Evolutionary conservation across 148 eudicot species (phyloP).

Genomic region (Beta vulgaris): DNA sequence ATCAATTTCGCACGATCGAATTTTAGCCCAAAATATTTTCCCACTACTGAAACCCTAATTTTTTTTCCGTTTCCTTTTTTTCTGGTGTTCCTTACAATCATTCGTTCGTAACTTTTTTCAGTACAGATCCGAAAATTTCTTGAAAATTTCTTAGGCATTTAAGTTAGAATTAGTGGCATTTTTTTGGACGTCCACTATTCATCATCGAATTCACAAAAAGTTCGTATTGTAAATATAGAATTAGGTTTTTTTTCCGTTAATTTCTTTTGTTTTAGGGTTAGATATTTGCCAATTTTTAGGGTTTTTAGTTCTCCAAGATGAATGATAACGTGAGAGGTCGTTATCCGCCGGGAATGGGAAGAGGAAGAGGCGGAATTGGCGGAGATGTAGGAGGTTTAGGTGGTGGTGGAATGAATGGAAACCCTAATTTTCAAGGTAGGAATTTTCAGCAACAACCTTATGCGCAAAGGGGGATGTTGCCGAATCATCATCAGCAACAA

Average conservation of each 20-base stretch:
- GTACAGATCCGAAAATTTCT: constrained; percentile 29
- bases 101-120: background rate
- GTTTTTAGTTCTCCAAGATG: constrained; percentile 12
- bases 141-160: background rate
- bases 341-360: constrained; percentile 34
- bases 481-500: constrained; percentile 30
- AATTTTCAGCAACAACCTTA: constrained; percentile 25
- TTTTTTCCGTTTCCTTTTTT: background rate
- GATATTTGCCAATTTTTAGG: constrained; percentile 12
- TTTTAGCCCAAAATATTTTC: too few species aligned
- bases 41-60: too few species aligned
- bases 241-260: constrained; percentile 9
- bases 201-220: constrained; percentile 19
- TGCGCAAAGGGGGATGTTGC: constrained; percentile 18
- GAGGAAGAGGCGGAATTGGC: constrained; percentile 27
- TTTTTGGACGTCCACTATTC: constrained; percentile 36
- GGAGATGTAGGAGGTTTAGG: constrained; percentile 19
- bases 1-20: too few species aligned
- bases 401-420: constrained; percentile 12
- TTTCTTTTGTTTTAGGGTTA: constrained; percentile 13
- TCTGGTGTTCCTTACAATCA: too few species aligned
- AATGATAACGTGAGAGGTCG: constrained; percentile 35
- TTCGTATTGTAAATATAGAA: constrained; percentile 10
- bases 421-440: constrained; percentile 33
- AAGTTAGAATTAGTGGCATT: constrained; percentile 26